These are phyloP conservation scores for Trichoderma sp. DNA, from an alignment of 2,329 filamentous ascomycete species.

Conservation along the genomic window DNA sequence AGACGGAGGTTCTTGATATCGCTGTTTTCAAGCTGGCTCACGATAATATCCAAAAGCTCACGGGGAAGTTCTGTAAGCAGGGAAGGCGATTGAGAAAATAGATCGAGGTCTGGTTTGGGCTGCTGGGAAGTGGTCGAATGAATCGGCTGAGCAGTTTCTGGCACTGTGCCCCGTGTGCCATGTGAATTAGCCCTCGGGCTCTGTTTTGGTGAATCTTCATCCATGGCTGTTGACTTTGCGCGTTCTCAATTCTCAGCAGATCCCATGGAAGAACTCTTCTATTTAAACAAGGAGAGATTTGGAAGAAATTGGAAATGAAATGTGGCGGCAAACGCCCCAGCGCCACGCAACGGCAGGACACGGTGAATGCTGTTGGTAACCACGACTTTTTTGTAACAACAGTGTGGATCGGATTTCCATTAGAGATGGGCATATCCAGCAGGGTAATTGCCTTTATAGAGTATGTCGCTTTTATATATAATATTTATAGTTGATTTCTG, in stretches of 20 bases:
- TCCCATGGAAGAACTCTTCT: no score
- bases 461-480: neutral
- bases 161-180: neutral
- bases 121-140: neutral
- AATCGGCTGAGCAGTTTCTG: neutral
- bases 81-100: neutral
- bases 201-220: neutral
- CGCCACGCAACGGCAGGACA: neutral
- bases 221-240: neutral
- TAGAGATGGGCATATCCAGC: neutral
- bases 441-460: neutral
- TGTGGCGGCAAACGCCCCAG: neutral
- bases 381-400: neutral
- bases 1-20: slow-evolving; percentile 1
- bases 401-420: neutral
- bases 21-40: neutral
- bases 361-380: neutral
- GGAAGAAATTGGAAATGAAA: neutral
- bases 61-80: neutral
- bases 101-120: neutral
- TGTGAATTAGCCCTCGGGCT: neutral
- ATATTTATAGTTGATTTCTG: no score
- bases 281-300: neutral
- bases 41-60: neutral
- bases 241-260: no score